Evolutionary conservation across 2,329 filamentous ascomycete genomes (phyloP), one percentile per base, ranked within the genome.

Genomic region (Trematosphaeria pertusa): DNA sequence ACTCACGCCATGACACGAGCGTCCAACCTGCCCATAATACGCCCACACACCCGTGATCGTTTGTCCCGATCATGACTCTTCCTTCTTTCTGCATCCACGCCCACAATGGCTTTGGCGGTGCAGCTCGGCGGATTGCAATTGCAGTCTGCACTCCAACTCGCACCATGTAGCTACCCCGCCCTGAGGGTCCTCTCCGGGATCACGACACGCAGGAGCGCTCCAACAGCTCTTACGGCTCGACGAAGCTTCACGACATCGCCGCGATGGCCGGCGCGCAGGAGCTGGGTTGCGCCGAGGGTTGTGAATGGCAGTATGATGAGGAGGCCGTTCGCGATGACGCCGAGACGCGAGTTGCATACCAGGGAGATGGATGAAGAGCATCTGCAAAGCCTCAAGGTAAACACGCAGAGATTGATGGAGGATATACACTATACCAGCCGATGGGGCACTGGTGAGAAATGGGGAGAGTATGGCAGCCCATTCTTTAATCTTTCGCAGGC

Each of bases 351-450:
- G 21, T 64, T 76, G 24, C 70, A 72, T 10, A 74, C 75, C 4
- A 69, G 70, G 20, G 75, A 78, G 41, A 76, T 86, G 65, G 76
- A 76, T 15, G 77, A 82, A 36, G 67, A 76, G 14, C 72, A 82
- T 28, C 69, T 86, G 26, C 72, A 71, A 30, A 75, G 73, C 20
- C 65, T 88, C 41, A 81, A 79, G 47, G 80, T 87, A 30, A 79
- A 87, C 53, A 76, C 81, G 56, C 73, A 76, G 11, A 78, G 86
- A 52, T 65, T 89, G 54, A 85, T 87, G 75, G 75, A 79, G 19
- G 81, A 85, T 48, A 75, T 89, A 10, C 87, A 89, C 66, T 65
- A 82, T 48, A 87, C 84, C 2, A 87, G 83, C 63, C 77, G 84
- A 71, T 89, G 84, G 80, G 87, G 87, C 0, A 78, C 75, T 34